A percentile compares a stretch with the other conserved stretches of the same genome.
phyloP scores from a whole-genome alignment of 2,329 filamentous ascomycete species.

The Pseudogymnoascus sp. region DNA sequence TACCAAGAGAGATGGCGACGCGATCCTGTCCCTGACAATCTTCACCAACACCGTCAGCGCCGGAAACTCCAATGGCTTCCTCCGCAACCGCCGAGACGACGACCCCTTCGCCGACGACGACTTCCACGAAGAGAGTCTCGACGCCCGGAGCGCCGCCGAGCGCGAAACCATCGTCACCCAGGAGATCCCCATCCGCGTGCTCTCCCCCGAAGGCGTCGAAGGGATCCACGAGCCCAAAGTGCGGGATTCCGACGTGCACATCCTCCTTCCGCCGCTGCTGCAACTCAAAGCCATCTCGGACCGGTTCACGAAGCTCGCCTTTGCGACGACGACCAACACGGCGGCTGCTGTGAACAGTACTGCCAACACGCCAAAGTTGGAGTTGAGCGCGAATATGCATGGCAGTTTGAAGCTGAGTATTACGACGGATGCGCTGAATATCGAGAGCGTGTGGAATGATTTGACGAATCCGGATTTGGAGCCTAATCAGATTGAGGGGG shows the following conservation, averaged over 20 bases:
- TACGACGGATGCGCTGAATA: slow-evolving; percentile 73
- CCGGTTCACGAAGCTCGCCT: slow-evolving; percentile 81
- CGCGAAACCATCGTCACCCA: slow-evolving; percentile 91
- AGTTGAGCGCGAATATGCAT: slow-evolving; percentile 91
- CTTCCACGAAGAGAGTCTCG: slow-evolving; percentile 43
- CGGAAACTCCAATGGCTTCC: slow-evolving; percentile 30
- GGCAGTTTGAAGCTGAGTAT: slow-evolving; percentile 75
- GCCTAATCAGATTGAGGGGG: slow-evolving; percentile 60
- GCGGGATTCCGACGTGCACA: slow-evolving; percentile 87
- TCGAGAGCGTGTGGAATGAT: slow-evolving; percentile 77
- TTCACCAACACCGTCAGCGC: slow-evolving; percentile 60
- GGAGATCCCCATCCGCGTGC: slow-evolving; percentile 88
- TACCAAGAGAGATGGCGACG: slow-evolving; percentile 84
- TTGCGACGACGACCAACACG: slow-evolving; percentile 32
- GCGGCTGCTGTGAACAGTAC: slow-evolving; percentile 18
- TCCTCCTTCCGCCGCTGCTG: slow-evolving; percentile 76
- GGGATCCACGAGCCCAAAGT: slow-evolving; percentile 89
- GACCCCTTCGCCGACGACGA: slow-evolving; percentile 37
- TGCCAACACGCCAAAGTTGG: slow-evolving; percentile 56
- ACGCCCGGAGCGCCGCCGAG: slow-evolving; percentile 55
- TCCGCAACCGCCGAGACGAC: slow-evolving; percentile 28
- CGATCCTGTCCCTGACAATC: slow-evolving; percentile 84
- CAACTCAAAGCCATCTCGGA: slow-evolving; percentile 93
- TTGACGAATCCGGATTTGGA: slow-evolving; percentile 85
- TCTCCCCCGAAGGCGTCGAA: slow-evolving; percentile 76